Conservation (phyloP, 352 stramenopile genomes). For the Pythium rishiriense region DNA sequence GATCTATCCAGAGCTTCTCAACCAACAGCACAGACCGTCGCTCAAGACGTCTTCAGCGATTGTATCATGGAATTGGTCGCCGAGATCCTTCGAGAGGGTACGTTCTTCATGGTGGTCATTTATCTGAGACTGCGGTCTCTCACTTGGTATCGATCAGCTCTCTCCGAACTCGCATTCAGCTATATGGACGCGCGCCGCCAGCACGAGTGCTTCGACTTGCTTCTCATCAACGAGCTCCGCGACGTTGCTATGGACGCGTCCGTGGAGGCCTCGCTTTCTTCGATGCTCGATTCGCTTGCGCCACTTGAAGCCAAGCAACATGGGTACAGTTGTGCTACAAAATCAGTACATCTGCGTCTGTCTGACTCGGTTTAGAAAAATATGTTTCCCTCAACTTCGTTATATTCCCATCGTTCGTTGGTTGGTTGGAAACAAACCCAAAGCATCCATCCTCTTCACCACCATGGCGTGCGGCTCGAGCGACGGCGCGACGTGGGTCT, state of each 20-base stretch:
- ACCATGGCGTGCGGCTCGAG: constrained; percentile 9
- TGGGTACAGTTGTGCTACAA: too few relatives aligned
- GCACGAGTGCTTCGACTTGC: background rate
- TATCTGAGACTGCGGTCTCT: too few relatives aligned
- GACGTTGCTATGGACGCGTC: constrained; percentile 9
- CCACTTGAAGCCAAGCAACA: too few relatives aligned
- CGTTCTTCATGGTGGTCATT: too few relatives aligned
- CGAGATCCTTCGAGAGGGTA: constrained; percentile 43
- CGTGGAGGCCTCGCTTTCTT: constrained; percentile 4
- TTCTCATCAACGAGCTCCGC: constrained; percentile 12
- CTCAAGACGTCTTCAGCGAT: constrained; percentile 38
- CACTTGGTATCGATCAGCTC: too few relatives aligned
- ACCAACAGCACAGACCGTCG: constrained; percentile 20
- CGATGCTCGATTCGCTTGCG: background rate
- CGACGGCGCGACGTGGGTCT: constrained; percentile 13
- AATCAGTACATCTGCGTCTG: too few relatives aligned
- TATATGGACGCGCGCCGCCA: constrained; percentile 6
- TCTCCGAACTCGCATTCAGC: constrained; percentile 31
- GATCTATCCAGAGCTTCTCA: constrained; percentile 38
- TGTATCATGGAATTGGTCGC: constrained; percentile 34
- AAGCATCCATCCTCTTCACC: background rate
- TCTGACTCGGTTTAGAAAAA: too few relatives aligned
- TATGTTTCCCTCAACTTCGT: too few relatives aligned
- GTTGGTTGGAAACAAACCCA: constrained; percentile 10
- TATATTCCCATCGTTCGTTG: too few relatives aligned